Evolutionary conservation across 371 early-diverging fungal species (phyloP), one percentile per base, ranked within the genome.

Genomic region (Mortierella sp.): DNA sequence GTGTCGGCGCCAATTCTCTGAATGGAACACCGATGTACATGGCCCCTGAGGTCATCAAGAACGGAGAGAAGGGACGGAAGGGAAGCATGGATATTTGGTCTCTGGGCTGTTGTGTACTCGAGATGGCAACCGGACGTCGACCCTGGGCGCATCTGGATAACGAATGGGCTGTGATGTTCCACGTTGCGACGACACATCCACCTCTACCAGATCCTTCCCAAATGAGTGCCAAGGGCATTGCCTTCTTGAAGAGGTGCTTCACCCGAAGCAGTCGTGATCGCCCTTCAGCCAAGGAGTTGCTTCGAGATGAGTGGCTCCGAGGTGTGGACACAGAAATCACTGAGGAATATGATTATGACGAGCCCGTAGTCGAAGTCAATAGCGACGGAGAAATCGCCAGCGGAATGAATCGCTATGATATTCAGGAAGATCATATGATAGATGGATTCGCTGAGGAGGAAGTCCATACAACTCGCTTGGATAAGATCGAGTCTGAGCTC

Each of bases 21-120:
- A 90, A 94, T 3, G 98, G 99, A 19, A 99, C 99, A 8, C 97
- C 99, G 0, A 95, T 95, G 90, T 99, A 98, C 72, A 96, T 99
- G 94, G 96, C 97, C 5, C 99, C 99, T 6, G 97, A 97, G 81
- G 93, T 96, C 15, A 94, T 97, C 61, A 89, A 89, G n/a, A 93
- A 90, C 15, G 87, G 89, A n/a, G 88, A 87, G 32, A 84, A 86
- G 52, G 90, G 91, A 11, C 82, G 88, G 27, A 88, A 87, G 63
- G 95, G 95, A 2, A 89, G 93, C 12, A 92, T 93, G 87, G 99
- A 99, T 72, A 94, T 95, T 32, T 99, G 97, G 96, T 90, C 95
- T 5, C 72, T 97, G 24, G 99, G 97, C 19, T 95, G 98, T 70
- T 94, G 96, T 68, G 87, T 99, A 37, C 90, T 95, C 31, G 98